Evolutionary conservation across 164 flowering plant genomes (phyloP).

Genomic region (Magnolia changhungtana): DNA sequence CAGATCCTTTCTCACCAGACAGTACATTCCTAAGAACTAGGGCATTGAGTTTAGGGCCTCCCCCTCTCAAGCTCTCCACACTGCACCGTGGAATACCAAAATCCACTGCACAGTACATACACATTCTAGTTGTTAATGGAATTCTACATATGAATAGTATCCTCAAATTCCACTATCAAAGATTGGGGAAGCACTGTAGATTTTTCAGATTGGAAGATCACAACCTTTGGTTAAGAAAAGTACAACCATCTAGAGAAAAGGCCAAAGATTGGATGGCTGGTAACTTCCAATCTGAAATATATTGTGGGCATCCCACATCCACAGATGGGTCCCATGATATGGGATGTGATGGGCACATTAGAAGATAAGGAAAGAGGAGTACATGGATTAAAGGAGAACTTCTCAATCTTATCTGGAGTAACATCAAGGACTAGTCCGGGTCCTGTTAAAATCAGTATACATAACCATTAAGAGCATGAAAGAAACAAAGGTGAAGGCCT

Average conservation of each 20-base stretch:
- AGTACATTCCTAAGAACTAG: constrained; percentile 56
- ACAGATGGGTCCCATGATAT: too few species aligned
- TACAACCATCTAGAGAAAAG: too few species aligned
- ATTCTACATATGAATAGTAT: too few species aligned
- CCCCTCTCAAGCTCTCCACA: constrained; percentile 67
- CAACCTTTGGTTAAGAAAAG: too few species aligned
- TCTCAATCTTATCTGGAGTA: constrained; percentile 64
- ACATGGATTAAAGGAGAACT: constrained; percentile 86
- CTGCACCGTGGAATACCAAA: constrained; percentile 93
- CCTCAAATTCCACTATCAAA: too few species aligned
- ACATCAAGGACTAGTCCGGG: constrained; percentile 79
- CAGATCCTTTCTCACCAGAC: constrained; percentile 75
- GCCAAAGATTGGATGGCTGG: too few species aligned
- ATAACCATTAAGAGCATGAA: not conserved
- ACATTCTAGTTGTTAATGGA: not conserved
- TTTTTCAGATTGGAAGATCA: too few species aligned
- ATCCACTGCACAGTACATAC: constrained; percentile 49
- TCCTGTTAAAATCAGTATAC: constrained; percentile 38
- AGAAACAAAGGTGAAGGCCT: not conserved
- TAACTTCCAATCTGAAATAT: too few species aligned
- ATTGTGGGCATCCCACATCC: too few species aligned
- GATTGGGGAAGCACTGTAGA: too few species aligned
- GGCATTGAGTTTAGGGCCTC: constrained; percentile 75
- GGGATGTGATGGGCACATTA: too few species aligned
- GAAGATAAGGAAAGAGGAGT: constrained; percentile 7